Base-by-base conservation (phyloP, 306 rosid genomes). In the Pyrus communis region DNA sequence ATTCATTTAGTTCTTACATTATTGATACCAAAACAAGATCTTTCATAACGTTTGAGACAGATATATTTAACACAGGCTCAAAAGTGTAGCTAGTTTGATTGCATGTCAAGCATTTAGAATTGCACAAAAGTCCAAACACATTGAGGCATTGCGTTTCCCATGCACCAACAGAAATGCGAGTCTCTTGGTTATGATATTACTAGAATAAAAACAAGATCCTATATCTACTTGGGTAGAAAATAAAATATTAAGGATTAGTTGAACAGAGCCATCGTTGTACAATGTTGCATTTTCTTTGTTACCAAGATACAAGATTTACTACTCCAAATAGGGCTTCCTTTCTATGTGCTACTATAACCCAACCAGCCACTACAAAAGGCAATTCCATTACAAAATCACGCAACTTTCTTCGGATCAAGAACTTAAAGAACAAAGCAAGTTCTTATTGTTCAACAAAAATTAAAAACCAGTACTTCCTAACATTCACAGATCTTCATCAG, bases 401-500 rank as follows among this genome's bases (percentile, higher is more conserved):
- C 67, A 67, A 33, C 38, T 1, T 38, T 35, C 40, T 42, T 69
- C 67, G 46, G 55, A 80, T 73, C 80, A 69, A 79, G 67, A 45
- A 25, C 78, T 67, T 21, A 52, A 40, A 67, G 40, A 6, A 0
- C 67, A 67, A 65, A 57, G 8, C 8, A 27, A 82, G 4, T 67
- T 46, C 38, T 59, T 4, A 10, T 45, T 22, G 67, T 18, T 40
- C 11, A 23, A 54, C 11, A 49, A 67, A 68, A 23, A 23, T 73
- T 42, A 9, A 42, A 78, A 70, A 66, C 80, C 30, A 78, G 38
- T 19, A 28, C 14, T 38, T 61, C 38, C 59, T 22, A 60, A 54
- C 65, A 42, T 61, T 74, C n/a, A 45, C 69, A 71, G 76, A 72
- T 75, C 78, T 54, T 76, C 73, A 75, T 25, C 68, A 63, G 71